Percentiles rank a stretch among this genome's conserved stretches.
Conservation (phyloP, 1,284 basidiomycete species). For the Cryptococcus sp. region DNA sequence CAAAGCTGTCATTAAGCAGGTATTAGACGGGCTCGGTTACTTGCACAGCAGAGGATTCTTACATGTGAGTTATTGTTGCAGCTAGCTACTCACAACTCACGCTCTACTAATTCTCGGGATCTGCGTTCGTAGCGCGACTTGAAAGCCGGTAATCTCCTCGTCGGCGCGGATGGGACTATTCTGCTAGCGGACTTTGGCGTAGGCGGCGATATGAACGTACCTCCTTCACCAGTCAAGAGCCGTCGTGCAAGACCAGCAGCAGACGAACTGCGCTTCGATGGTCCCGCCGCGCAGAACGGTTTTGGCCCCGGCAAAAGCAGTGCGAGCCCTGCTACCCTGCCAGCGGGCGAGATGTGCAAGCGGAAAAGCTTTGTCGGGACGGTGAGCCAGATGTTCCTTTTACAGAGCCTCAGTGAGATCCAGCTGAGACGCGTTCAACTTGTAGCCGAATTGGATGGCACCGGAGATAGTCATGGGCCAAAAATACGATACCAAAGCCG, state of each 20-base stretch:
- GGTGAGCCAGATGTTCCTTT: slow-evolving; percentile 18
- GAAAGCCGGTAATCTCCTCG: slow-evolving; percentile 82
- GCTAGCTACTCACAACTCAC: neutral
- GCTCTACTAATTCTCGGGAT: neutral
- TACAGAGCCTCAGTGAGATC: neutral
- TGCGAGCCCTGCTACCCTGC: neutral
- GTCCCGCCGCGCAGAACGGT: neutral
- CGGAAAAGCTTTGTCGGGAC: slow-evolving; percentile 92
- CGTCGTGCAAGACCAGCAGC: slow-evolving; percentile 15
- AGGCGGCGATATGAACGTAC: slow-evolving; percentile 40
- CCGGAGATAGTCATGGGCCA: slow-evolving; percentile 87
- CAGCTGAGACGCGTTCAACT: slow-evolving; percentile 1
- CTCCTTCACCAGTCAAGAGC: slow-evolving; percentile 17
- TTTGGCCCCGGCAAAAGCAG: slow-evolving; percentile 6
- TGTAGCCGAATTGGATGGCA: slow-evolving; percentile 91
- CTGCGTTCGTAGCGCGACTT: slow-evolving; percentile 40
- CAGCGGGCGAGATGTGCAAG: slow-evolving; percentile 56
- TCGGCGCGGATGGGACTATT: slow-evolving; percentile 72
- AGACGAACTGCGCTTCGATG: slow-evolving; percentile 33
- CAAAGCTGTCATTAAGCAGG: slow-evolving; percentile 67
- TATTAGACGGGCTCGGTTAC: slow-evolving; percentile 78
- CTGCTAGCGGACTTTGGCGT: slow-evolving; percentile 97
- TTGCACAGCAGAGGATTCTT: slow-evolving; percentile 88
- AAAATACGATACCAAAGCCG: slow-evolving; percentile 89
- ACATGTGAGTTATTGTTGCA: slow-evolving; percentile 57